A percentile compares a stretch with the other conserved stretches of the same genome.
Evolutionary conservation across 2,329 filamentous ascomycete genomes (phyloP).

Genomic region (Periconia sp.): DNA sequence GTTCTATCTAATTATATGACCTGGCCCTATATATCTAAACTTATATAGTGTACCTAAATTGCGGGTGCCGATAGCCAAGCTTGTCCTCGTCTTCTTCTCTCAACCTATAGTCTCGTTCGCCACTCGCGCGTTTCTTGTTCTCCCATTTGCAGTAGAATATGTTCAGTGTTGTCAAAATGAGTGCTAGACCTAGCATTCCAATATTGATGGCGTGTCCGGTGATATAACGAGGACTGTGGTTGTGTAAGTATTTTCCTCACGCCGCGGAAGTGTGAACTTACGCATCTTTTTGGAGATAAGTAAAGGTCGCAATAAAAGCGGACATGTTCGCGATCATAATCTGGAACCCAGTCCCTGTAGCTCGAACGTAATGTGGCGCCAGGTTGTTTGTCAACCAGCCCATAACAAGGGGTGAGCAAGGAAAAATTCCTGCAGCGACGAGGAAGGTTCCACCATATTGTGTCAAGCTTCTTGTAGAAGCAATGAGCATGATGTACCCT

Average conservation of each 20-base stretch:
- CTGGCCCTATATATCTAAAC: too few relatives aligned
- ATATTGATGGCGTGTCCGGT: constrained; percentile 33
- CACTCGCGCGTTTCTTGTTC: constrained; percentile 30
- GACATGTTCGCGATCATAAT: constrained; percentile 55
- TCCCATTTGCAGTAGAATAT: constrained; percentile 35
- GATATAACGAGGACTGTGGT: constrained; percentile 21
- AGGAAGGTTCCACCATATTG: constrained; percentile 51
- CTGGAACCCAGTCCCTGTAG: constrained; percentile 58
- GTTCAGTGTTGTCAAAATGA: constrained; percentile 25
- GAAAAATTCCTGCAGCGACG: constrained; percentile 52
- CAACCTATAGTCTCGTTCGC: constrained; percentile 29
- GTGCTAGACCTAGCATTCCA: constrained; percentile 29
- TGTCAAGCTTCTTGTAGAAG: constrained; percentile 38
- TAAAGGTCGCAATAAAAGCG: constrained; percentile 59
- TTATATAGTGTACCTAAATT: constrained; percentile 33
- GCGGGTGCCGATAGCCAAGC: constrained; percentile 37
- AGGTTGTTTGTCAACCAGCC: constrained; percentile 54
- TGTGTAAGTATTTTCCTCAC: background rate
- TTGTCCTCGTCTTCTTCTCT: constrained; percentile 25
- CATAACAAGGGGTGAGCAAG: constrained; percentile 44
- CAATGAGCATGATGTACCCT: constrained; percentile 62
- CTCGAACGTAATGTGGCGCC: constrained; percentile 63
- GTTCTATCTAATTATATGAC: too few relatives aligned
- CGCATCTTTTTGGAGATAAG: constrained; percentile 55
- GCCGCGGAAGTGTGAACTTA: constrained; percentile 19